phyloP scores from a whole-genome alignment of 257 asterid species.

The Forsythia suspensa region DNA sequence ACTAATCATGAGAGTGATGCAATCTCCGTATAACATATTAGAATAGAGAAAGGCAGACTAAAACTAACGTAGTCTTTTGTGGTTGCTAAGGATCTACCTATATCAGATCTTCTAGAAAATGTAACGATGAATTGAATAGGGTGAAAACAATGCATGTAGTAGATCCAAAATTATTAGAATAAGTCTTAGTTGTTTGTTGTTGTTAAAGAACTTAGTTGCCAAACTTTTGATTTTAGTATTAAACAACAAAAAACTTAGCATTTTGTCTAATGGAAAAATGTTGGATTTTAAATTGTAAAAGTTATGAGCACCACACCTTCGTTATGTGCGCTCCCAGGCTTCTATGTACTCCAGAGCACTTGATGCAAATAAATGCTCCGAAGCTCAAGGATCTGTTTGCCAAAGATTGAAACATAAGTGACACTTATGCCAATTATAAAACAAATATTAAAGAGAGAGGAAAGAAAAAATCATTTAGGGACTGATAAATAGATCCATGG shows the following conservation, averaged over 20 bases:
- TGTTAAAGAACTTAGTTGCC: background rate
- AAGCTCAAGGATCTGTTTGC: conserved; percentile 64
- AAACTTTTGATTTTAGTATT: background rate
- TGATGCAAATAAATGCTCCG: conserved; percentile 86
- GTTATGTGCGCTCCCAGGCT: conserved; percentile 95
- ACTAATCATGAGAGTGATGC: background rate
- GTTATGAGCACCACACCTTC: conserved; percentile 47
- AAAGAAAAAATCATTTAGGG: background rate
- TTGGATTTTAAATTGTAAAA: background rate
- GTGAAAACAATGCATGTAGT: background rate
- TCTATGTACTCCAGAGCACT: conserved; percentile 93
- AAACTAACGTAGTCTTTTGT: background rate
- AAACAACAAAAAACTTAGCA: background rate
- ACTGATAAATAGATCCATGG: background rate
- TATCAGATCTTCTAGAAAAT: background rate
- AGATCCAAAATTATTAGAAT: background rate
- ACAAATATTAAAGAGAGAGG: background rate
- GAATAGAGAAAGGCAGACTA: background rate
- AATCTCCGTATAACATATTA: background rate
- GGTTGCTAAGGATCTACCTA: background rate
- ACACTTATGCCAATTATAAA: background rate
- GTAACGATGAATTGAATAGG: background rate
- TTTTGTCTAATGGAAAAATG: background rate
- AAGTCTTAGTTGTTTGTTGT: background rate
- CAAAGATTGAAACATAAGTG: conserved; percentile 26